Percentiles rank a stretch among this genome's conserved stretches.
Evolutionary conservation across 192 early-diverging fungal species (phyloP).

Genomic region (Backusella australiensis): DNA sequence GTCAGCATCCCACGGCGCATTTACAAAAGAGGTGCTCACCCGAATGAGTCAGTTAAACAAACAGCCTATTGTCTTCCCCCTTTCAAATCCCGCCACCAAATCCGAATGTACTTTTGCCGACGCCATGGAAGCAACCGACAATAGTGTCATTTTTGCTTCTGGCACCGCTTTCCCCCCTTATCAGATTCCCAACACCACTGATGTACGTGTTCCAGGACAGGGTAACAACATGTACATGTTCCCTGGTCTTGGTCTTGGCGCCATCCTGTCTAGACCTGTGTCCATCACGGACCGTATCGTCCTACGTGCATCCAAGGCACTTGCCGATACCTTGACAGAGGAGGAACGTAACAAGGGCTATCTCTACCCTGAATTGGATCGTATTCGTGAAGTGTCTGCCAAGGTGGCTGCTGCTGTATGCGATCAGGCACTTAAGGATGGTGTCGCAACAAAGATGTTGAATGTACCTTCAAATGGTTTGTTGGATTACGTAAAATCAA

Average conservation of each 20-base stretch:
- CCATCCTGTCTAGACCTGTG: constrained; percentile 67
- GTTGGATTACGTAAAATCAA: constrained; percentile 15
- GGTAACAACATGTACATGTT: constrained; percentile 74
- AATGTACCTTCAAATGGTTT: constrained; percentile 1
- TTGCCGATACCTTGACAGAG: constrained; percentile 69
- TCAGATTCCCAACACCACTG: constrained; percentile 58
- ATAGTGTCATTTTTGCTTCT: constrained; percentile 94
- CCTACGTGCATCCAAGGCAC: constrained; percentile 72
- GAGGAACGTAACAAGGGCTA: constrained; percentile 69
- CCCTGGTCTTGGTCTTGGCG: constrained; percentile 90
- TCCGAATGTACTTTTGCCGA: constrained; percentile 94
- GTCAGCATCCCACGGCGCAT: constrained; percentile 75
- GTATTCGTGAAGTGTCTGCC: constrained; percentile 86
- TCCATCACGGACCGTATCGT: constrained; percentile 81
- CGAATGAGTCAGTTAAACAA: constrained; percentile 76
- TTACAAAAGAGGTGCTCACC: constrained; percentile 65
- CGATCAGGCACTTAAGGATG: constrained; percentile 36
- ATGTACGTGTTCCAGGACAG: constrained; percentile 69
- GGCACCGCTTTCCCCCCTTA: constrained; percentile 91
- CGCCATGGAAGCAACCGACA: constrained; percentile 82
- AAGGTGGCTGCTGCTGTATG: constrained; percentile 81
- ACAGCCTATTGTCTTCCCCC: constrained; percentile 87
- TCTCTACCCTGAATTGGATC: constrained; percentile 82
- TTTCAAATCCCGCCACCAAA: constrained; percentile 84
- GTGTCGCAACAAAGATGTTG: constrained; percentile 18